phyloP scores from a whole-genome alignment of 129 eudicot species.

The Lactuca sativa region DNA sequence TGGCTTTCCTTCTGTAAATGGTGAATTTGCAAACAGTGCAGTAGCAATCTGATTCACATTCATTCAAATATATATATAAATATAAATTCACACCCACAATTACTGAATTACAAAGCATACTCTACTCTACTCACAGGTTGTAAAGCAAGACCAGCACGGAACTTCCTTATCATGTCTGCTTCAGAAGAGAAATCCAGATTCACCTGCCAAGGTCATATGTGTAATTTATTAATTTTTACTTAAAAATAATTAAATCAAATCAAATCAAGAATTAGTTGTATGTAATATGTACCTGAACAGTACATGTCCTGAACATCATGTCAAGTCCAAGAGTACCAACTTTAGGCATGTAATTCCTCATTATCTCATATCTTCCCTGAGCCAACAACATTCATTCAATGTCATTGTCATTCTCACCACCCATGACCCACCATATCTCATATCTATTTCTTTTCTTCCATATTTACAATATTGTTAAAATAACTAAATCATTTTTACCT shows the following conservation, averaged over 20 bases:
- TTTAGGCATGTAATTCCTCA: slow-evolving; percentile 96
- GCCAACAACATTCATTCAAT: slow-evolving; percentile 16
- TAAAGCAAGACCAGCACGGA: neutral
- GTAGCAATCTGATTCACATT: slow-evolving; percentile 80
- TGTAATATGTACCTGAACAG: slow-evolving; percentile 64
- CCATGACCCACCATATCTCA: no score
- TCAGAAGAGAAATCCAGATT: neutral
- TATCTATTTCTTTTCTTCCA: no score
- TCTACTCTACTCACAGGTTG: slow-evolving; percentile 7
- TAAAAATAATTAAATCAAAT: no score
- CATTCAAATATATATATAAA: no score
- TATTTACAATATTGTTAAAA: neutral
- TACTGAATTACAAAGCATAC: slow-evolving; percentile 27
- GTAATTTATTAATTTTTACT: neutral
- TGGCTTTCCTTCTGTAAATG: slow-evolving; percentile 96
- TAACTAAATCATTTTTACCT: slow-evolving; percentile 42
- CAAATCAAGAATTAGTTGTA: no score
- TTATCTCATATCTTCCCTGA: slow-evolving; percentile 95
- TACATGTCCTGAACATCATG: slow-evolving; percentile 97
- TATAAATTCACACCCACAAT: neutral
- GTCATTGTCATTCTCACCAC: no score
- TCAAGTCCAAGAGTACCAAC: slow-evolving; percentile 97
- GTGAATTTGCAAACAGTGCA: slow-evolving; percentile 93
- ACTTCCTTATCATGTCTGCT: slow-evolving; percentile 29
- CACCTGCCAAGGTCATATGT: neutral